Base-by-base conservation (phyloP, 2,329 filamentous ascomycete species). In the Mariannaea sp. region DNA sequence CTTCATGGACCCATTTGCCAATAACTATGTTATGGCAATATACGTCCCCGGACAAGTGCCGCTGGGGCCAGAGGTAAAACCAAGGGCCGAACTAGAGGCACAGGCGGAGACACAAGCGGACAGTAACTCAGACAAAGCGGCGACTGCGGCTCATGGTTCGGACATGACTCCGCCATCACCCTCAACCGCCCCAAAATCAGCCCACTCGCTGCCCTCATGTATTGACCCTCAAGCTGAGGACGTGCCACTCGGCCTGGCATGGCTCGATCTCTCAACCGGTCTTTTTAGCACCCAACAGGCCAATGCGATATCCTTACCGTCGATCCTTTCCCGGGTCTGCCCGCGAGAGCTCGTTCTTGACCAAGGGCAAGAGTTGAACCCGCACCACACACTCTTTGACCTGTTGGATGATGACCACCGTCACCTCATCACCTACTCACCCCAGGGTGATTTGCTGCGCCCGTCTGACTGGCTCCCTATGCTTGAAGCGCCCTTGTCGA, bases 201-300 rank as follows among this genome's bases (percentile, higher is more conserved):
- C 51, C 49, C 55, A 62, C 30, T 43, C 49, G 43, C 27, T 49
- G 19, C 44, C 55, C 49, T 64, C 62, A 59, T 55, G 45, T 59
- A 64, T 61, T 61, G 51, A 40, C 50, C 46, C 36, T 41, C 41
- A 40, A 49, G 45, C 27, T 42, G 55, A 49, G 36, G 53, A 55
- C 53, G 51, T 60, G 46, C 72, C 73, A 39, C 76, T 95, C 51
- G 94, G 94, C 3, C 76, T 99, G 43, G 90, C 94, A 33, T 99
- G 94, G 94, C 77, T 97, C 40, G 94, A 99, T 72, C 75, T 97
- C 20, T 97, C 94, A 7, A 99, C 94, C 3, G 94, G 94, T 12
- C 89, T 93, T 65, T 99, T 99, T 73, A 91, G 86, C 66, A 96
- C 92, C 0, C 92, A 97, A 68, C 78, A 77, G 14, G 87, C 89